These are phyloP conservation scores for Triticum urartu DNA, from an alignment of 176 grass and related monocot genomes.

Conservation along the genomic window DNA sequence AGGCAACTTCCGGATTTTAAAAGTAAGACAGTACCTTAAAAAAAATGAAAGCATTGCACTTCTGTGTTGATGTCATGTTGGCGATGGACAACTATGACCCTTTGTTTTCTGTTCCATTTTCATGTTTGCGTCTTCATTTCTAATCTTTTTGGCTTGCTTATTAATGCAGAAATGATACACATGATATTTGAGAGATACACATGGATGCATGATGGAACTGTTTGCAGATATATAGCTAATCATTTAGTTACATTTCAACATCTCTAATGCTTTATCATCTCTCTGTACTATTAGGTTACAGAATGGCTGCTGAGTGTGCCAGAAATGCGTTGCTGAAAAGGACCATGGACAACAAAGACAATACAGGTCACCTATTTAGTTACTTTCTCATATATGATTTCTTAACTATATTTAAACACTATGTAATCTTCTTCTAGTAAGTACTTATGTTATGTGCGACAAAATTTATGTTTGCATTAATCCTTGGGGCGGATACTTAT, in stretches of 20 bases:
- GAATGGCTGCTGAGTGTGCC: constrained; percentile 94
- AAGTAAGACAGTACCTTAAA: not conserved
- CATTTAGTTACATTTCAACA: not conserved
- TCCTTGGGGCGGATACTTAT: not conserved
- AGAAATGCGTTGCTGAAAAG: constrained; percentile 68
- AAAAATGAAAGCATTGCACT: not conserved
- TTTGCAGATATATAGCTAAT: not conserved
- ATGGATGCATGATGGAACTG: not conserved
- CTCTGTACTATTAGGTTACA: constrained; percentile 55
- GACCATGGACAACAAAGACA: constrained; percentile 84
- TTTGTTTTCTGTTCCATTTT: not conserved
- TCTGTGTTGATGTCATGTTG: not conserved
- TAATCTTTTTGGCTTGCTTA: not conserved
- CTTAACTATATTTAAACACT: not conserved
- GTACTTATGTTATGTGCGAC: not conserved
- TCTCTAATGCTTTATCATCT: constrained; percentile 1
- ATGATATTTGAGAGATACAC: not conserved
- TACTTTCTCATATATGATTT: not conserved
- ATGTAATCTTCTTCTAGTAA: not conserved
- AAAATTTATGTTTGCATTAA: not conserved
- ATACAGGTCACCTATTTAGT: constrained; percentile 54
- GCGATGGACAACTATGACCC: not conserved
- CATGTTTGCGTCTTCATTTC: not conserved
- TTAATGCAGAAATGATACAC: not conserved
- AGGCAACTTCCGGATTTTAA: not conserved